Evolutionary conservation across 2,329 filamentous ascomycete genomes (phyloP), one percentile per base, ranked within the genome.

Genomic region (Aspergillus fischeri): DNA sequence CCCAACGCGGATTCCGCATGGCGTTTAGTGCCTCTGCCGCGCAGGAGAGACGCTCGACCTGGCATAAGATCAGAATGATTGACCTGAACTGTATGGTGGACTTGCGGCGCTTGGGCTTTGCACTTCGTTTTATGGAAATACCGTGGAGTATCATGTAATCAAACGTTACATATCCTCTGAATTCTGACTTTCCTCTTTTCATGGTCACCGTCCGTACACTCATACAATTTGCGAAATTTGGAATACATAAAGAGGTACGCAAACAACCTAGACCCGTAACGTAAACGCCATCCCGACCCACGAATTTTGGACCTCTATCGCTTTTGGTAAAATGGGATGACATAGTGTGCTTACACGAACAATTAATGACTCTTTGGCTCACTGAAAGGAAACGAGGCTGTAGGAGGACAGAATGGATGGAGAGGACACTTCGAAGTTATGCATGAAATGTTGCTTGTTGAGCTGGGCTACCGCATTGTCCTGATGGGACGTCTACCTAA

Each of bases 401-500:
- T 38, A 38, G 32, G 32, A 38, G 32, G 32, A 38, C 4, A 38
- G 32, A 38, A 5, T 38, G 5, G 32, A 14, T 38, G 32, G 17
- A 17, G 42, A 45, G n/a, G 20, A 24, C 8, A 24, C 20, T 38
- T 38, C 14, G 14, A 38, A 38, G 32, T 17, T 14, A 38, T 38
- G 32, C 32, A 38, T 38, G 4, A 6, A 32, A 38, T 38, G 32
- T 7, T 38, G 14, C 14, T 38, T 38, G 32, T 45, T 45, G 20
- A 24, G 21, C 10, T 11, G n/a, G 42, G 21, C n/a, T 20, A 10
- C 41, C 10, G n/a, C 42, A 45, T 20, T 24, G 8, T 4, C 20
- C 21, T 45, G n/a, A 45, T 24, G 42, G 3, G 28, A 17, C 29
- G 14, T 41, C 49, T 54, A 90, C 61, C 83, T 78, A 63, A 88